phyloP scores from a whole-genome alignment of 345 rosid genomes.

The Acer campestre region DNA sequence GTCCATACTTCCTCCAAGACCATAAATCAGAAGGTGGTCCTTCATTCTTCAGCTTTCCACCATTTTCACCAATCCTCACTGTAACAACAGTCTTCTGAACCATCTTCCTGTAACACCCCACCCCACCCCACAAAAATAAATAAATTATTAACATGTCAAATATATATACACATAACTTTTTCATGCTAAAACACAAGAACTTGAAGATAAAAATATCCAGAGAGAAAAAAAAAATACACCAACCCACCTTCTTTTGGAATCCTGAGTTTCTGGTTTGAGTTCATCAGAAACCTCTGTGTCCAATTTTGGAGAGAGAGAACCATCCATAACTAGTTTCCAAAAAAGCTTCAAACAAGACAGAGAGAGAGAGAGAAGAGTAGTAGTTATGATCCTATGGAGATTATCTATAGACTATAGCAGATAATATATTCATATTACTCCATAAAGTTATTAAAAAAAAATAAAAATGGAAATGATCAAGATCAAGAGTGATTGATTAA shows the following conservation, averaged over 20 bases:
- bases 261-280: conserved; percentile 37
- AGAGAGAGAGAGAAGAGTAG: conserved; percentile 7
- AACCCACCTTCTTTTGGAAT: conserved; percentile 56
- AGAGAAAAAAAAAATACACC: background rate
- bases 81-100: conserved; percentile 59
- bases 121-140: background rate
- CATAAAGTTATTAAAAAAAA: background rate
- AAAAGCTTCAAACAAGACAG: conserved; percentile 12
- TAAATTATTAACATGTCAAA: background rate
- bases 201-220: background rate
- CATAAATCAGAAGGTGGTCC: conserved; percentile 71
- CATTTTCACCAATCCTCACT: conserved; percentile 51
- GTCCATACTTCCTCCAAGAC: conserved; percentile 85
- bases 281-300: conserved; percentile 43
- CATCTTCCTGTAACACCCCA: conserved; percentile 42
- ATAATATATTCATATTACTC: background rate
- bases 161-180: background rate
- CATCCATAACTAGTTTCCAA: conserved; percentile 33
- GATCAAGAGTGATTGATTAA: conserved; percentile 21
- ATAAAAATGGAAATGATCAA: conserved; percentile 10
- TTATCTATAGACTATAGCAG: background rate
- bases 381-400: background rate
- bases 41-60: conserved; percentile 57
- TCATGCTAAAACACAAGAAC: background rate
- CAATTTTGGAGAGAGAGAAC: conserved; percentile 34